Conservation (phyloP, 176 grass and related monocot species). For the Oryza rufipogon region DNA sequence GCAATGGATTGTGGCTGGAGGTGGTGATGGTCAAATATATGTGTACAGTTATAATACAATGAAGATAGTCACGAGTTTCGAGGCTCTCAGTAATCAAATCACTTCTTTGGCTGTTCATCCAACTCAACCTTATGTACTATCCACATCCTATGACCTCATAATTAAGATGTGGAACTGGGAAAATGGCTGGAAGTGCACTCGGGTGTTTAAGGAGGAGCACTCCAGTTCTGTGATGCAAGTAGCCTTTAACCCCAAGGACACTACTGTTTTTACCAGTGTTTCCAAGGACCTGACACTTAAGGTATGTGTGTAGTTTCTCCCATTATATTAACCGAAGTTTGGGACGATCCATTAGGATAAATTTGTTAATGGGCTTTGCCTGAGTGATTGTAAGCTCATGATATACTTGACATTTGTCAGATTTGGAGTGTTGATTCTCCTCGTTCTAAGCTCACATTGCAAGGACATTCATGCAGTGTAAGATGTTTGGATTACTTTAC, state of each 20-base stretch:
- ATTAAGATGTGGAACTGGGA: slow-evolving; percentile 65
- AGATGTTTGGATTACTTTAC: slow-evolving; percentile 58
- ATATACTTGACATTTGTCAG: slow-evolving; percentile 24
- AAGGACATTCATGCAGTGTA: slow-evolving; percentile 45
- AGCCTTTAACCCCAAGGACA: slow-evolving; percentile 50
- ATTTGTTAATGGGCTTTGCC: too few relatives aligned
- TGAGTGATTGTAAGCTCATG: too few relatives aligned
- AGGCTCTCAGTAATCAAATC: slow-evolving; percentile 52
- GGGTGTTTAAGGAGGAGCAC: slow-evolving; percentile 48
- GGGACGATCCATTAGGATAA: too few relatives aligned
- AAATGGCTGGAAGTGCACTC: slow-evolving; percentile 53
- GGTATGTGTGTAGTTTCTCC: too few relatives aligned
- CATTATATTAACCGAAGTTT: too few relatives aligned
- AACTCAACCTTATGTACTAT: slow-evolving; percentile 47
- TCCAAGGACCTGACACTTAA: slow-evolving; percentile 21
- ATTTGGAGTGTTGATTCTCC: slow-evolving; percentile 63
- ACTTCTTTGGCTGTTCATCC: slow-evolving; percentile 63
- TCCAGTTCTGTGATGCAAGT: slow-evolving; percentile 56
- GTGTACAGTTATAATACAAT: slow-evolving; percentile 57
- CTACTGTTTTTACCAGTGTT: slow-evolving; percentile 58
- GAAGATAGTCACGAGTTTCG: slow-evolving; percentile 52
- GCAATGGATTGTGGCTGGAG: slow-evolving; percentile 74
- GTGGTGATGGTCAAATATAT: slow-evolving; percentile 59
- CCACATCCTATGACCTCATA: slow-evolving; percentile 55
- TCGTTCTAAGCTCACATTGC: slow-evolving; percentile 42